These are phyloP conservation scores for Globisporangium perplexum DNA, from an alignment of 352 stramenopile species.

Conservation along the genomic window DNA sequence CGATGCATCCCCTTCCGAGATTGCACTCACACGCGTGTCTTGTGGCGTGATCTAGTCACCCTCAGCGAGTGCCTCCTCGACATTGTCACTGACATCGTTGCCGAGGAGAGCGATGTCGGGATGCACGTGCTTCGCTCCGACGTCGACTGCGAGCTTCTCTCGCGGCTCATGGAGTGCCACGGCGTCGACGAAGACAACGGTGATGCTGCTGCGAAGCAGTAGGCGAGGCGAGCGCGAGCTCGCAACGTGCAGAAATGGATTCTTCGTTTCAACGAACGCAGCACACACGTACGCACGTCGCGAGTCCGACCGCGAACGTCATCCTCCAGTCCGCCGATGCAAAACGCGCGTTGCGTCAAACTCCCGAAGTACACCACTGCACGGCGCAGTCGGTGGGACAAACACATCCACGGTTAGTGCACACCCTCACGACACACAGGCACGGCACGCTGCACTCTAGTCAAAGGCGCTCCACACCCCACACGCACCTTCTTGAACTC, in stretches of 20 bases:
- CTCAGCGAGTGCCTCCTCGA: slow-evolving; percentile 17
- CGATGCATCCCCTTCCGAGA: neutral
- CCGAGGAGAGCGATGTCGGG: slow-evolving; percentile 15
- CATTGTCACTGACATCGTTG: slow-evolving; percentile 14
- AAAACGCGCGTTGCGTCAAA: slow-evolving; percentile 2
- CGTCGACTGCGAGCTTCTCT: slow-evolving; percentile 10
- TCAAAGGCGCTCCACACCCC: too few relatives aligned
- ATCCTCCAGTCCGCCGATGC: neutral
- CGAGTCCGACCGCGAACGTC: neutral
- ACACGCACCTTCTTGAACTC: slow-evolving; percentile 84
- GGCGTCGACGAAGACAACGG: slow-evolving; percentile 2
- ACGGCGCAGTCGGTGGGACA: neutral
- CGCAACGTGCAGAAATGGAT: slow-evolving; percentile 10
- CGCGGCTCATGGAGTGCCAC: slow-evolving; percentile 7
- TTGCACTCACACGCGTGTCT: neutral
- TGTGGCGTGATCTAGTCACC: slow-evolving; percentile 5
- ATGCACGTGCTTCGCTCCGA: slow-evolving; percentile 8
- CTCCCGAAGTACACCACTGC: slow-evolving; percentile 17
- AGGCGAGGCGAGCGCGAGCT: neutral
- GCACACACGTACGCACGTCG: slow-evolving; percentile 1
- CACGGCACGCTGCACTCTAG: too few relatives aligned
- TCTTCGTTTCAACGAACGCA: slow-evolving; percentile 17
- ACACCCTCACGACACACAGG: neutral
- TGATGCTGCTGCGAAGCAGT: neutral
- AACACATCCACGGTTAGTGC: neutral